Conservation (phyloP, 441 rosid genomes). For the Syzygium malaccense region DNA sequence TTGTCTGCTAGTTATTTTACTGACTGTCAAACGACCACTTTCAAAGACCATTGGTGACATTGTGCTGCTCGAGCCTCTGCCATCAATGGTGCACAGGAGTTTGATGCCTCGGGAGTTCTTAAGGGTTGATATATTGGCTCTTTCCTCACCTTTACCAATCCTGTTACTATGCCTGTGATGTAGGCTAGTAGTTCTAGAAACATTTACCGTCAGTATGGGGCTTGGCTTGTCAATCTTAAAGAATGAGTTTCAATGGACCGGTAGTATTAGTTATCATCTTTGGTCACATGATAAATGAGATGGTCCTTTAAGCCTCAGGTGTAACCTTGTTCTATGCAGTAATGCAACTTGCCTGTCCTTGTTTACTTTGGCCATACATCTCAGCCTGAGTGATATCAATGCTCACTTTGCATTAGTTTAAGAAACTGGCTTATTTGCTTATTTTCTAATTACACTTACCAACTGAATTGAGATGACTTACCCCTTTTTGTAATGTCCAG, state of each 20-base stretch:
- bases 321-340: not conserved
- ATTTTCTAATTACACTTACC: not conserved
- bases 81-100: not conserved
- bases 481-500: not conserved
- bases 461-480: not conserved
- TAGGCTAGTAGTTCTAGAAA: not conserved
- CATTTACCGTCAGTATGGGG: not conserved
- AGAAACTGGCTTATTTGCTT: not conserved
- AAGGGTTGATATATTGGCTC: not conserved
- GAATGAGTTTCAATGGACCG: not conserved
- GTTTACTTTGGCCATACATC: not conserved
- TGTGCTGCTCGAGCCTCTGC: not conserved
- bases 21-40: not conserved
- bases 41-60: not conserved
- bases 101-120: not conserved
- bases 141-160: not conserved
- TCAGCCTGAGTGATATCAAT: not conserved
- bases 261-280: not conserved
- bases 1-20: not conserved
- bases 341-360: not conserved
- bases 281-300: not conserved
- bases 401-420: not conserved
- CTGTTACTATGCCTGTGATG: not conserved
- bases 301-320: not conserved
- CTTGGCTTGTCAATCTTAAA: not conserved